These are phyloP conservation scores for Fusarium nanum DNA, from an alignment of 2,329 filamentous ascomycete species.

Conservation along the genomic window DNA sequence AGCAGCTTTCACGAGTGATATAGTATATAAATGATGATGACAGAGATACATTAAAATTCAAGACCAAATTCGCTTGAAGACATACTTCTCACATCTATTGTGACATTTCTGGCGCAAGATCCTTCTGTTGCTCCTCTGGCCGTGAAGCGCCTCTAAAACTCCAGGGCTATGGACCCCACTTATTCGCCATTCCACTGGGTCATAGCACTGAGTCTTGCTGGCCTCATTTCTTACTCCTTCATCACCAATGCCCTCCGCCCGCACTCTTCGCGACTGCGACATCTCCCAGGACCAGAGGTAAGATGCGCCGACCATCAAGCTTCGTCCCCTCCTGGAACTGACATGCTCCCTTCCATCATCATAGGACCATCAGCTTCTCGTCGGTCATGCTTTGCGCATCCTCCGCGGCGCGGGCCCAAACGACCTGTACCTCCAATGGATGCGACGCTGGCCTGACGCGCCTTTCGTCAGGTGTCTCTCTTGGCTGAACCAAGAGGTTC, in stretches of 20 bases:
- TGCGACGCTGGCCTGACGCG: conserved; percentile 20
- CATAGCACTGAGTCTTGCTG: accelerated
- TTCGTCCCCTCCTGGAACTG: accelerated
- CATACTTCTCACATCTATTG: background rate
- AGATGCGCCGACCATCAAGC: accelerated
- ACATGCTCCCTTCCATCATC: accelerated
- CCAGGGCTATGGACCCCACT: background rate
- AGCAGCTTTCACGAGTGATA: accelerated
- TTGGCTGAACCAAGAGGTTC: conserved; percentile 23
- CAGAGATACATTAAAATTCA: background rate
- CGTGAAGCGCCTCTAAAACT: too few relatives aligned
- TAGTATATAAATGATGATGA: background rate
- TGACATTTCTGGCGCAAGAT: background rate
- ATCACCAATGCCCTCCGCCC: background rate
- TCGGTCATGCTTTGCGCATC: conserved; percentile 15
- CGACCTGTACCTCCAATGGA: conserved; percentile 24
- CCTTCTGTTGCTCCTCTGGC: background rate
- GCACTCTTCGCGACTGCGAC: background rate
- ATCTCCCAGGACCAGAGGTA: conserved; percentile 19
- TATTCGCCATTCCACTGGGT: background rate
- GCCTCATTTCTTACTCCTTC: background rate
- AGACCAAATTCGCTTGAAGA: accelerated
- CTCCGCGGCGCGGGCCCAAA: conserved; percentile 5
- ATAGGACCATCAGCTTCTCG: conserved; percentile 8
- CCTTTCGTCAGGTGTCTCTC: conserved; percentile 24